A percentile compares a stretch with the other conserved stretches of the same genome.
Conservation (phyloP, 257 asterid genomes). For the Solanum appendiculatum region DNA sequence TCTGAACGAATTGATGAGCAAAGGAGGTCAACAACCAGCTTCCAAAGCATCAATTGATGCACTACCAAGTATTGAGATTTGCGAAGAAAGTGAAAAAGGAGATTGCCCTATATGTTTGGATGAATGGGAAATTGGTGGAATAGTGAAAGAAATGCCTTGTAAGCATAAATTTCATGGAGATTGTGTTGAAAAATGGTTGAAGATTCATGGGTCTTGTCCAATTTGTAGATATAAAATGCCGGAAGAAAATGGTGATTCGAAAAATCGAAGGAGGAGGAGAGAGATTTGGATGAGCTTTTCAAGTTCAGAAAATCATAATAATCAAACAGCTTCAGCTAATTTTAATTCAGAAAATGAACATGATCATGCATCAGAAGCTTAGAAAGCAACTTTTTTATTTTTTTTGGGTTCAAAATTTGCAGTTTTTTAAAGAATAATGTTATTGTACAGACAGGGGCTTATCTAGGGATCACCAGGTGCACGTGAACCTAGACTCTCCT, state of each 20-base stretch:
- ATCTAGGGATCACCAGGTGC: too few species aligned
- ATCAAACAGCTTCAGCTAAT: background rate
- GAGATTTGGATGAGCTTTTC: constrained; percentile 41
- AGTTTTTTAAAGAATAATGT: background rate
- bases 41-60: constrained; percentile 64
- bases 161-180: constrained; percentile 53
- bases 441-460: background rate
- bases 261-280: constrained; percentile 28
- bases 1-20: constrained; percentile 23
- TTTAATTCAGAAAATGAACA: background rate
- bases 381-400: background rate
- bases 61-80: constrained; percentile 29
- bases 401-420: background rate
- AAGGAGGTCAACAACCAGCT: constrained; percentile 59
- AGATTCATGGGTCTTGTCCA: constrained; percentile 70
- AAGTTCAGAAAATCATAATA: background rate
- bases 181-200: constrained; percentile 64
- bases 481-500: too few species aligned
- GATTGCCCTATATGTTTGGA: constrained; percentile 69
- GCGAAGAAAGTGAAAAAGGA: background rate
- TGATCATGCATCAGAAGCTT: background rate
- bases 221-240: constrained; percentile 74
- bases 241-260: constrained; percentile 26
- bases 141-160: constrained; percentile 68
- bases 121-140: constrained; percentile 35